Conservation (phyloP, 73 alveolate species). For the Loxodes magnus region DNA sequence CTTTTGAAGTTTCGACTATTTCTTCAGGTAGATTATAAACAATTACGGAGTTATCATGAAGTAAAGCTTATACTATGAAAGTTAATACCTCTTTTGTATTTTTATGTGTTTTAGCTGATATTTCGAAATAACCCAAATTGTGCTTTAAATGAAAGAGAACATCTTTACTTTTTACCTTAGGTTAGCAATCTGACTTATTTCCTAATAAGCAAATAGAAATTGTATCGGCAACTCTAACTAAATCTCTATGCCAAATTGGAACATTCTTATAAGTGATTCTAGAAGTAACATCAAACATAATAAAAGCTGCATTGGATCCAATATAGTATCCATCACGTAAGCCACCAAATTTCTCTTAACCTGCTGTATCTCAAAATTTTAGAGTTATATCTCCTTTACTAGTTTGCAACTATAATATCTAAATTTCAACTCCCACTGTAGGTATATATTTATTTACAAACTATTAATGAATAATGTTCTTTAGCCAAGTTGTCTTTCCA, state of each 20-base stretch:
- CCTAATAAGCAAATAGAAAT: constrained; percentile 85
- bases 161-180: constrained; percentile 77
- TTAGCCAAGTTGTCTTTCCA: constrained; percentile 85
- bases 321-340: constrained; percentile 80
- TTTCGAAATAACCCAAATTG: constrained; percentile 95
- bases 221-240: constrained; percentile 78
- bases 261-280: constrained; percentile 95
- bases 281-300: constrained; percentile 97
- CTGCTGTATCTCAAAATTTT: constrained; percentile 85
- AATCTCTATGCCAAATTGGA: constrained; percentile 94
- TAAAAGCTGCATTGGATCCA: constrained; percentile 4
- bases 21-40: too few relatives aligned
- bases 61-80: too few relatives aligned
- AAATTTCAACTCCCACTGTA: constrained; percentile 90
- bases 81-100: too few relatives aligned
- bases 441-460: constrained; percentile 73
- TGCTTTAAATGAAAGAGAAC: constrained; percentile 96
- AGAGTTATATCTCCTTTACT: constrained; percentile 61
- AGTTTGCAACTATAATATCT: constrained; percentile 81
- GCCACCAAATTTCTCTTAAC: constrained; percentile 78
- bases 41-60: too few relatives aligned
- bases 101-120: constrained; percentile 97
- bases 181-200: constrained; percentile 84
- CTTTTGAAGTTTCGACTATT: too few relatives aligned
- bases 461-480: constrained; percentile 73